Evolutionary conservation across 208 protist genomes (phyloP).

Genomic region (Trypanosoma melophagium): DNA sequence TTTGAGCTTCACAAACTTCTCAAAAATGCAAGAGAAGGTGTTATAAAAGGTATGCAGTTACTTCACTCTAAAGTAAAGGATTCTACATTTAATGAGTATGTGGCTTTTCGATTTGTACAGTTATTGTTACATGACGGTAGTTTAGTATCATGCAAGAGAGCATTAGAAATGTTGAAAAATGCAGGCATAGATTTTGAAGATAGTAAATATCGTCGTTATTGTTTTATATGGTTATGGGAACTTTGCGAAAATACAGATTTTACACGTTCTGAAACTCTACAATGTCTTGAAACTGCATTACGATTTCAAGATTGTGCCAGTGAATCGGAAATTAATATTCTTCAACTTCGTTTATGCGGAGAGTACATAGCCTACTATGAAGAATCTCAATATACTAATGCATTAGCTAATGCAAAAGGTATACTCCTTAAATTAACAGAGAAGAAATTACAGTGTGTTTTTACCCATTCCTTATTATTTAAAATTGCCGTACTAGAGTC

Average conservation of each 20-base stretch:
- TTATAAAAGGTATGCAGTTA: conserved; percentile 25
- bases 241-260: conserved; percentile 24
- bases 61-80: conserved; percentile 17
- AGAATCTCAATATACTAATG: not conserved
- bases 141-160: conserved; percentile 15
- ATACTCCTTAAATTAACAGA: conserved; percentile 16
- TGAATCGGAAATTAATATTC: conserved; percentile 21
- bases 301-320: conserved; percentile 31
- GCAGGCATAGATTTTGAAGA: conserved; percentile 29
- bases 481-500: conserved; percentile 26
- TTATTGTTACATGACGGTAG: conserved; percentile 22
- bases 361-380: conserved; percentile 17
- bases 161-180: conserved; percentile 25
- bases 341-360: conserved; percentile 23
- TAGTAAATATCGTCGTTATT: conserved; percentile 22
- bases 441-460: conserved; percentile 16
- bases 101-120: conserved; percentile 29
- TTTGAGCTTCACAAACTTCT: conserved; percentile 35
- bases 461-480: conserved; percentile 27
- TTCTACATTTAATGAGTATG: conserved; percentile 11
- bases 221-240: conserved; percentile 35
- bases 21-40: conserved; percentile 9
- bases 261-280: conserved; percentile 3
- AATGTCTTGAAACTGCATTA: conserved; percentile 24
- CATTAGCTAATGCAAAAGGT: conserved; percentile 12